Conservation (phyloP, 2,329 filamentous ascomycete species). For the Chaetomium sp. region DNA sequence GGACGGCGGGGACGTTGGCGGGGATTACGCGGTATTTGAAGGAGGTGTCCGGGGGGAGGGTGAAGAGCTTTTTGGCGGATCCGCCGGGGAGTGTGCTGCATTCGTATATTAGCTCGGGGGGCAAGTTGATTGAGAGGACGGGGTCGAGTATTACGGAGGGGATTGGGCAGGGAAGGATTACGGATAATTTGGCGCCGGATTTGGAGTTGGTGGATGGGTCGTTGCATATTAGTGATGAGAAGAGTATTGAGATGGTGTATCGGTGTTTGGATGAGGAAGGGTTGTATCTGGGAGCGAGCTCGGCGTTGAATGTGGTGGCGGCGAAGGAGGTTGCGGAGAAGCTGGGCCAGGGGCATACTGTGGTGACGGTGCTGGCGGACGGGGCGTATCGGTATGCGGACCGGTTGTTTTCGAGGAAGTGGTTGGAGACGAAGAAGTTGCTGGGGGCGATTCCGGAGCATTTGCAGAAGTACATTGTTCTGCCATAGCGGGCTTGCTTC, state of each 20-base stretch:
- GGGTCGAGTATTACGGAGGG: constrained; percentile 95
- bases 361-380: constrained; percentile 91
- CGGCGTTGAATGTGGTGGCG: constrained; percentile 88
- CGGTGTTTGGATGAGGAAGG: constrained; percentile 93
- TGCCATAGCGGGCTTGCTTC: constrained; percentile 50
- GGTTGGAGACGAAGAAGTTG: constrained; percentile 82
- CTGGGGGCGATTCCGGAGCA: constrained; percentile 74
- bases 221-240: constrained; percentile 79
- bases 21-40: constrained; percentile 87
- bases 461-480: constrained; percentile 87
- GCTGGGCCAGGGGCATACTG: constrained; percentile 78
- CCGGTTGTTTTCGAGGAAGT: constrained; percentile 82
- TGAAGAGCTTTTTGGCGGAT: constrained; percentile 87
- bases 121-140: constrained; percentile 70
- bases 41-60: constrained; percentile 66
- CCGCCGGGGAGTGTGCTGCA: constrained; percentile 90
- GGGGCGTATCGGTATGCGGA: constrained; percentile 98
- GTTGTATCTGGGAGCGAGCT: constrained; percentile 89
- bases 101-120: constrained; percentile 81
- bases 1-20: constrained; percentile 85
- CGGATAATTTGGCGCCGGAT: constrained; percentile 87
- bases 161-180: constrained; percentile 92
- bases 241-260: constrained; percentile 97
- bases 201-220: constrained; percentile 79
- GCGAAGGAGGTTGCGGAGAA: constrained; percentile 90